These are phyloP conservation scores for Nepenthes gracilis DNA, from an alignment of 148 eudicot genomes.

Conservation along the genomic window DNA sequence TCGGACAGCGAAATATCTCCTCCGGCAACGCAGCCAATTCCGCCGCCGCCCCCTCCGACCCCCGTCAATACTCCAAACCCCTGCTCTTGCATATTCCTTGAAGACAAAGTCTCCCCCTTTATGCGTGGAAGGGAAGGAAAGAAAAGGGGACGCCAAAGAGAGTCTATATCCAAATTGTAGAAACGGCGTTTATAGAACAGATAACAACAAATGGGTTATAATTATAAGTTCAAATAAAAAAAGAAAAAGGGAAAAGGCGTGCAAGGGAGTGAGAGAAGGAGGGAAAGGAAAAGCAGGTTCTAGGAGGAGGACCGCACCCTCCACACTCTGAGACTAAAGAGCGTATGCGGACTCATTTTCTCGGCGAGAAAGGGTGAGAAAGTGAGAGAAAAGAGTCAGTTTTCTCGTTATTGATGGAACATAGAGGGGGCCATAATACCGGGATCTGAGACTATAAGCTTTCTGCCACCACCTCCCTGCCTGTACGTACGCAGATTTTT, in stretches of 20 bases:
- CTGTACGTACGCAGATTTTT: conserved; percentile 21
- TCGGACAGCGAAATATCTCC: conserved; percentile 13
- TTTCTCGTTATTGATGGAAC: too few relatives aligned
- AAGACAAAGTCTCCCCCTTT: background rate
- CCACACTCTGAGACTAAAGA: background rate
- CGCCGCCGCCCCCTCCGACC: conserved; percentile 18
- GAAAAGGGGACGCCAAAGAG: too few relatives aligned
- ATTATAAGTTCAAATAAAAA: conserved; percentile 1
- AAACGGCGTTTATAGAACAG: background rate
- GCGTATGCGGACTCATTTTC: conserved; percentile 1
- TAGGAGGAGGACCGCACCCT: too few relatives aligned
- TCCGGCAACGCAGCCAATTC: conserved; percentile 28
- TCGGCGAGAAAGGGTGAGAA: background rate
- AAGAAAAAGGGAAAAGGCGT: too few relatives aligned
- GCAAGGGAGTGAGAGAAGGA: too few relatives aligned
- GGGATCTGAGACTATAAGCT: conserved; percentile 21
- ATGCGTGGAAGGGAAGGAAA: background rate
- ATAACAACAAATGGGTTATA: too few relatives aligned
- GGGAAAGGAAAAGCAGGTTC: too few relatives aligned
- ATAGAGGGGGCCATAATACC: background rate
- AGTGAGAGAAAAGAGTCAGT: conserved; percentile 3
- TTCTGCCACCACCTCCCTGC: conserved; percentile 11
- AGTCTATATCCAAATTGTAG: background rate
- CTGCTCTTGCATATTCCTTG: conserved; percentile 53
- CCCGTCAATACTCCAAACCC: conserved; percentile 60